A percentile compares a stretch with the other conserved stretches of the same genome.
phyloP scores from a whole-genome alignment of 2,329 filamentous ascomycete species.

The Xylaria sp. region DNA sequence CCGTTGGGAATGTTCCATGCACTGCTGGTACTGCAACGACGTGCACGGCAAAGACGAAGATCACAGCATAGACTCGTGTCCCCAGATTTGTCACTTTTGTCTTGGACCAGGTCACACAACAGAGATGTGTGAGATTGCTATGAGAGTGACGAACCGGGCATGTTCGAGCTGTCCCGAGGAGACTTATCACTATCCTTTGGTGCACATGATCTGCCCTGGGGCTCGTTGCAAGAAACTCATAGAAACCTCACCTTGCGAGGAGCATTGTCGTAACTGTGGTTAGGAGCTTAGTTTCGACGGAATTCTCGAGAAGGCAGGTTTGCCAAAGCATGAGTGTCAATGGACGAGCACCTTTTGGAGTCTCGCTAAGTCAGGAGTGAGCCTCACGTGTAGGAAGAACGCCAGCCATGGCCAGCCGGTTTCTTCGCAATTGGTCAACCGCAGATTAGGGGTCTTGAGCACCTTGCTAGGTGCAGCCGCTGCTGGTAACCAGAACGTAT shows the following conservation, averaged over 20 bases:
- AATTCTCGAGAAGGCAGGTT: neutral
- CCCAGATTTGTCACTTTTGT: neutral
- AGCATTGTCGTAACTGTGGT: slow-evolving; percentile 15
- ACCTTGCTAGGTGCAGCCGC: neutral
- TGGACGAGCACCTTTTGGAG: slow-evolving; percentile 3
- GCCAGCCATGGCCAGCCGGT: neutral
- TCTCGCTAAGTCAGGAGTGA: neutral
- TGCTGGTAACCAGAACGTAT: neutral
- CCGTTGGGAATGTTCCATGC: neutral
- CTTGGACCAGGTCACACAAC: neutral
- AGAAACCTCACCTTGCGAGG: neutral
- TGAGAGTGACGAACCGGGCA: neutral
- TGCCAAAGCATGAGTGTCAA: slow-evolving; percentile 11
- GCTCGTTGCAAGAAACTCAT: neutral
- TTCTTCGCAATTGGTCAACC: neutral
- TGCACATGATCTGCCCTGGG: slow-evolving; percentile 5
- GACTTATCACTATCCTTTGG: slow-evolving; percentile 1
- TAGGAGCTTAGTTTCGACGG: slow-evolving; percentile 19
- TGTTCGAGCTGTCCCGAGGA: neutral
- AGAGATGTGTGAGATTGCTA: neutral
- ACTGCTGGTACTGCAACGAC: neutral
- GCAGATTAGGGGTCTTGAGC: neutral
- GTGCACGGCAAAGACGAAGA: neutral
- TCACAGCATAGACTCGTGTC: neutral
- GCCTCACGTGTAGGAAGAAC: neutral